These are phyloP conservation scores for Trichoderma orchidacearum DNA, from an alignment of 495 filamentous ascomycete genomes.

Conservation along the genomic window DNA sequence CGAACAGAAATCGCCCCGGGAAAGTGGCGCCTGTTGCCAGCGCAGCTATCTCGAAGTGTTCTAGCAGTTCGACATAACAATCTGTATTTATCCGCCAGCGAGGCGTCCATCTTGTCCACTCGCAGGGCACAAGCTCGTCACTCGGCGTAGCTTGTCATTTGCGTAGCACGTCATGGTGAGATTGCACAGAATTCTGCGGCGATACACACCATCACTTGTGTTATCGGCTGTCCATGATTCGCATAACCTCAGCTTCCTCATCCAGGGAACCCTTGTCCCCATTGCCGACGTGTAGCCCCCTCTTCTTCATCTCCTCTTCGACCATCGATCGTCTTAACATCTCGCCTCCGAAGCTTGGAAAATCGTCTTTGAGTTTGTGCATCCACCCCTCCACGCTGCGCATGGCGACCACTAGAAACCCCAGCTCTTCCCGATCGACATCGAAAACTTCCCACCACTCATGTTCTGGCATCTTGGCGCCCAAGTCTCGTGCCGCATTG, in stretches of 20 bases:
- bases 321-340: constrained; percentile 28
- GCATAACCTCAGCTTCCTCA: constrained; percentile 10
- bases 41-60: background rate
- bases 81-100: too few species aligned
- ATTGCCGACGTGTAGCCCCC: constrained; percentile 21
- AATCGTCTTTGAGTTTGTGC: constrained; percentile 22
- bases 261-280: constrained; percentile 20
- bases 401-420: constrained; percentile 83
- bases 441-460: constrained; percentile 99
- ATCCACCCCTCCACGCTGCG: constrained; percentile 65
- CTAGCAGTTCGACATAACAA: too few species aligned
- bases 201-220: too few species aligned
- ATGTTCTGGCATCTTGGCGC: constrained; percentile 58
- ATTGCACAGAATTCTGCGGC: too few species aligned
- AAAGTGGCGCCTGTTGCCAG: too few species aligned
- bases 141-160: too few species aligned
- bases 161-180: too few species aligned
- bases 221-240: constrained; percentile 3
- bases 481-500: constrained; percentile 66
- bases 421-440: constrained; percentile 89
- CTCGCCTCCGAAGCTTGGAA: constrained; percentile 14
- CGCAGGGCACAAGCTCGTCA: too few species aligned
- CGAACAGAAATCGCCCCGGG: background rate
- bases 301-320: constrained; percentile 27
- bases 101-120: too few species aligned